These are phyloP conservation scores for Geotrichum reessii DNA, from an alignment of 1,139 yeast species.

Conservation along the genomic window DNA sequence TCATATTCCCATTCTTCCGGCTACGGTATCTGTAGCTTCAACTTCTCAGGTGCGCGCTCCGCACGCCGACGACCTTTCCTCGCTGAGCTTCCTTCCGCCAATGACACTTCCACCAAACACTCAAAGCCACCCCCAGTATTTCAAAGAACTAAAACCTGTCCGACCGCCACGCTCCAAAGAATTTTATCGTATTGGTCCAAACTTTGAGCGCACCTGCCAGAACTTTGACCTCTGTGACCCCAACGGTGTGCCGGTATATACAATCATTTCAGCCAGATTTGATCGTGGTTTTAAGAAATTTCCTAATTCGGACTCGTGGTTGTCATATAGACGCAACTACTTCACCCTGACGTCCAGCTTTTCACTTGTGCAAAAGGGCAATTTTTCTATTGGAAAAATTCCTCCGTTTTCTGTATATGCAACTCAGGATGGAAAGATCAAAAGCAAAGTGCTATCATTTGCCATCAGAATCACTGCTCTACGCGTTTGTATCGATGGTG, in stretches of 20 bases:
- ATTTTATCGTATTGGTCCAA: constrained; percentile 18
- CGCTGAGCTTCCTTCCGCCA: constrained; percentile 7
- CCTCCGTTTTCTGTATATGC: constrained; percentile 17
- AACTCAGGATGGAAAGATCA: constrained; percentile 4
- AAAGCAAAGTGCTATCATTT: constrained; percentile 12
- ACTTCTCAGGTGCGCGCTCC: not conserved
- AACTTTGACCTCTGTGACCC: constrained; percentile 17
- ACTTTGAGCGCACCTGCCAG: constrained; percentile 18
- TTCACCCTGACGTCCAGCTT: constrained; percentile 16
- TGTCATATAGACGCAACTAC: constrained; percentile 18
- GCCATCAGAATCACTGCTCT: constrained; percentile 17
- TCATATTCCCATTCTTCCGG: not conserved
- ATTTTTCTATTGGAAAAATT: constrained; percentile 13
- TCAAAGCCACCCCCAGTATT: constrained; percentile 4
- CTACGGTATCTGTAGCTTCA: not conserved
- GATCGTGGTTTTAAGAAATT: constrained; percentile 18
- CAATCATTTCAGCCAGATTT: constrained; percentile 16
- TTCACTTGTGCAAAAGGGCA: constrained; percentile 12
- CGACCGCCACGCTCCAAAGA: constrained; percentile 15
- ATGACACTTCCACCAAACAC: constrained; percentile 8
- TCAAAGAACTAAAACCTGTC: constrained; percentile 1
- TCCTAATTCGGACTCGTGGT: constrained; percentile 13
- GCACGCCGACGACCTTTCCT: not conserved
- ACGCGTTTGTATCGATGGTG: constrained; percentile 12
- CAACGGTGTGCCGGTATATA: constrained; percentile 13